Evolutionary conservation across 495 filamentous ascomycete genomes (phyloP), one percentile per base, ranked within the genome.

Genomic region (Trichoderma gamsii): DNA sequence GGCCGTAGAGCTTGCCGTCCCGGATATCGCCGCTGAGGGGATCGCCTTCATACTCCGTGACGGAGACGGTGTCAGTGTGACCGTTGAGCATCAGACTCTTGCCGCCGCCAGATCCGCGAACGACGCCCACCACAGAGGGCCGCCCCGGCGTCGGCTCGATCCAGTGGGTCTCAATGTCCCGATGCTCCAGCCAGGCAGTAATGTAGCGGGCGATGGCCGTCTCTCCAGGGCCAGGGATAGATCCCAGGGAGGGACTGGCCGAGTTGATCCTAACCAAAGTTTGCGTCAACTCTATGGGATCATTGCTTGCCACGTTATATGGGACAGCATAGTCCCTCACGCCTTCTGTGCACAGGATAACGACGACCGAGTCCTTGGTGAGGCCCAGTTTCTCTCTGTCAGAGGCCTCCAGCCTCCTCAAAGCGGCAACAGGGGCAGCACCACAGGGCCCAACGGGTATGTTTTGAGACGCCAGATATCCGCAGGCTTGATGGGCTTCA

Each of bases 371-470:
- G 13, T 83, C 73, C 12, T 73, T 56, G 23, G 72, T 72, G 1
- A 88, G 71, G 4, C 78, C 69, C 6, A 81, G 66, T 3, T 35
- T 41, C 0, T 63, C 52, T 52, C 76, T 76, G 4, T 76, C 73
- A 5, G 70, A 69, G 5, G 70, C 66, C 63, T 73, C 74, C 21
- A 86, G 56, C 27, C 77, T 80, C 23, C 76, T 76, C 64, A 92
- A 72, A 11, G 86, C 88, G 64, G 84, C 86, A 41, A 90, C 68
- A 0, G 85, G 76, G 15, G 87, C 86, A 16, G 84, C 84, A 43
- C 89, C 88, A 73, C 89, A 91, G 12, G 89, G 89, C 0, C 88
- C 88, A 43, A 80, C 82, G n/a, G 73, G 64, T 8, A 90, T 74
- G 0, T 79, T 82, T 1, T 73, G 70, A 0, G 69, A 63, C 11